Conservation (phyloP, 106 monocot species). For the Xerophyta viscosa region DNA sequence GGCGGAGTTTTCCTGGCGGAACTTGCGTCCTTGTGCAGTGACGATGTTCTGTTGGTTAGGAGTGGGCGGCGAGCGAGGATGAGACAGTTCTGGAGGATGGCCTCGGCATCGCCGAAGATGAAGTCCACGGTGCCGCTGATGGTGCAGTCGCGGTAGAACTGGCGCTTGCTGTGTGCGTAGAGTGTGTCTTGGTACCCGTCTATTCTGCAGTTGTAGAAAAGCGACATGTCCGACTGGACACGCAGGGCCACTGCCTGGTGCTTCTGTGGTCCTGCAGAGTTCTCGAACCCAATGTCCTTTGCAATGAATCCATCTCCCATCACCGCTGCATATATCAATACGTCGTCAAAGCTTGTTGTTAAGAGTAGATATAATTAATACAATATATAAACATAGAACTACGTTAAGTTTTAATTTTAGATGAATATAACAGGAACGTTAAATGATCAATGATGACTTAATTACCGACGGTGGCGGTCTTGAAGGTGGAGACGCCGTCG, state of each 20-base stretch:
- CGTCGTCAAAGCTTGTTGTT: no score
- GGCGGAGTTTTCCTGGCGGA: slow-evolving; percentile 19
- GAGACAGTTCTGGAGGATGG: slow-evolving; percentile 33
- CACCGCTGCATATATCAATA: no score
- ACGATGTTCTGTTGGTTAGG: slow-evolving; percentile 41
- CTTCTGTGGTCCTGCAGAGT: slow-evolving; percentile 33
- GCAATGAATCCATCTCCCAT: slow-evolving; percentile 29
- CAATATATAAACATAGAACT: no score
- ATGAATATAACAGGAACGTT: no score
- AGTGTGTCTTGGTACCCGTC: slow-evolving; percentile 48
- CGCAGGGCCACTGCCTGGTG: slow-evolving; percentile 46
- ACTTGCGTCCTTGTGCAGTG: slow-evolving; percentile 41
- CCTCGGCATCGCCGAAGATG: slow-evolving; percentile 32
- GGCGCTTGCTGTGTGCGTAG: slow-evolving; percentile 35
- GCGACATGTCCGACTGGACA: slow-evolving; percentile 25
- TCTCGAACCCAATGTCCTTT: slow-evolving; percentile 32
- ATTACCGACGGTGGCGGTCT: slow-evolving; percentile 47
- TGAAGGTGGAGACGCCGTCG: slow-evolving; percentile 48
- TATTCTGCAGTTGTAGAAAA: slow-evolving; percentile 39
- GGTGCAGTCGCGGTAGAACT: slow-evolving; percentile 37
- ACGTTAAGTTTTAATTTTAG: no score
- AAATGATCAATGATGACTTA: no score
- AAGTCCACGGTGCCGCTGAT: slow-evolving; percentile 41
- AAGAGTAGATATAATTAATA: no score
- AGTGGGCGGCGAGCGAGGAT: slow-evolving; percentile 20